A percentile compares a stretch with the other conserved stretches of the same genome.
These are phyloP conservation scores for Fragaria ananassa DNA, from an alignment of 306 rosid genomes.

Conservation along the genomic window DNA sequence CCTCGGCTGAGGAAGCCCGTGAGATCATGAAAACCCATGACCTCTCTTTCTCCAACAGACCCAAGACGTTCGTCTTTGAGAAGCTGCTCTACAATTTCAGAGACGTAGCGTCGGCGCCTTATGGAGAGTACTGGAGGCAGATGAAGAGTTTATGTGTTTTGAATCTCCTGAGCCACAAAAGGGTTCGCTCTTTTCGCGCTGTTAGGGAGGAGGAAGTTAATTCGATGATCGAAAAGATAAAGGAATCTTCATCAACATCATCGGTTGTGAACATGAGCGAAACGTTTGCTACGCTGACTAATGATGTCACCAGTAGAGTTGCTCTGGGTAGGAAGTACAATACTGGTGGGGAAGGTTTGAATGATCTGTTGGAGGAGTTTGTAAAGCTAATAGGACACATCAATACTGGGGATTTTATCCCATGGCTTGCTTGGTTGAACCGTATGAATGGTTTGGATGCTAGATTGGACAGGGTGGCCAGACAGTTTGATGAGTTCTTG, in stretches of 20 bases:
- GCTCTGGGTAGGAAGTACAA: slow-evolving; percentile 46
- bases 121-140: slow-evolving; percentile 10
- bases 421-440: slow-evolving; percentile 50
- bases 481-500: slow-evolving; percentile 35
- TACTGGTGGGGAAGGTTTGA: slow-evolving; percentile 22
- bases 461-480: slow-evolving; percentile 33
- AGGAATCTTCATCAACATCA: background rate
- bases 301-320: slow-evolving; percentile 37
- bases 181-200: background rate
- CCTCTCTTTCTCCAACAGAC: background rate
- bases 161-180: slow-evolving; percentile 8
- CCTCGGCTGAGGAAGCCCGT: slow-evolving; percentile 23
- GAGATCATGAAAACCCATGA: slow-evolving; percentile 5
- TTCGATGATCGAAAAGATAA: slow-evolving; percentile 20
- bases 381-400: slow-evolving; percentile 28
- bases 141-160: slow-evolving; percentile 3
- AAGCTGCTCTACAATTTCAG: slow-evolving; percentile 1
- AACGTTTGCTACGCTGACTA: slow-evolving; percentile 15
- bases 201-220: slow-evolving; percentile 10
- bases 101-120: background rate
- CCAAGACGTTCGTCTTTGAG: background rate
- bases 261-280: slow-evolving; percentile 38
- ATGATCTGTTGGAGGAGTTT: slow-evolving; percentile 23
- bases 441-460: slow-evolving; percentile 32
- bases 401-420: slow-evolving; percentile 42